Evolutionary conservation across 768 basidiomycete species (phyloP).

Genomic region (Panaeolus cyanescens): DNA sequence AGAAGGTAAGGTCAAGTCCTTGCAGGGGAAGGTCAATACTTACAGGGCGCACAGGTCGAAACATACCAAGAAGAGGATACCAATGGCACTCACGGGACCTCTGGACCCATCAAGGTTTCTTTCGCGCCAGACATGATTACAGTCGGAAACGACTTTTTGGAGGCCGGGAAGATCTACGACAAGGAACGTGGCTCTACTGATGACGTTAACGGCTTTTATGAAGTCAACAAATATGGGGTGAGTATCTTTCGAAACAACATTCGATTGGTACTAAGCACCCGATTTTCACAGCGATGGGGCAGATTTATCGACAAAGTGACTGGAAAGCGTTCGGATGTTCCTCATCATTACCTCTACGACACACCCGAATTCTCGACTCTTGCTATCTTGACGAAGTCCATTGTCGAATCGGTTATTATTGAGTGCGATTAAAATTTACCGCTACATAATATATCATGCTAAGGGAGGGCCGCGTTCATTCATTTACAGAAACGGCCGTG

Average conservation of each 20-base stretch:
- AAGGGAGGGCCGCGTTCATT: no score
- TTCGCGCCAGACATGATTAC: slow-evolving; percentile 39
- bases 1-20: slow-evolving; percentile 42
- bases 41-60: slow-evolving; percentile 34
- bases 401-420: slow-evolving; percentile 50
- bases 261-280: background rate
- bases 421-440: slow-evolving; percentile 33
- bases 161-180: slow-evolving; percentile 40
- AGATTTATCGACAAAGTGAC: slow-evolving; percentile 54
- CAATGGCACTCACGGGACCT: slow-evolving; percentile 45
- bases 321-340: slow-evolving; percentile 58
- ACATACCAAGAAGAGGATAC: slow-evolving; percentile 33
- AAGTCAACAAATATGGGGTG: slow-evolving; percentile 46
- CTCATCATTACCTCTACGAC: slow-evolving; percentile 55
- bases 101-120: slow-evolving; percentile 55
- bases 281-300: slow-evolving; percentile 46
- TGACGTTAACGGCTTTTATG: slow-evolving; percentile 50
- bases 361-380: slow-evolving; percentile 43
- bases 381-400: slow-evolving; percentile 36
- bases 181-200: slow-evolving; percentile 41
- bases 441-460: background rate
- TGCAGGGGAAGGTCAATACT: background rate
- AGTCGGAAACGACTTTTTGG: slow-evolving; percentile 35
- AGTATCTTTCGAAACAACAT: slow-evolving; percentile 13
- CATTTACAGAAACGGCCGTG: slow-evolving; percentile 34